A percentile compares a stretch with the other conserved stretches of the same genome.
Evolutionary conservation across 768 basidiomycete genomes (phyloP).

Genomic region (Tulasnella sp.): DNA sequence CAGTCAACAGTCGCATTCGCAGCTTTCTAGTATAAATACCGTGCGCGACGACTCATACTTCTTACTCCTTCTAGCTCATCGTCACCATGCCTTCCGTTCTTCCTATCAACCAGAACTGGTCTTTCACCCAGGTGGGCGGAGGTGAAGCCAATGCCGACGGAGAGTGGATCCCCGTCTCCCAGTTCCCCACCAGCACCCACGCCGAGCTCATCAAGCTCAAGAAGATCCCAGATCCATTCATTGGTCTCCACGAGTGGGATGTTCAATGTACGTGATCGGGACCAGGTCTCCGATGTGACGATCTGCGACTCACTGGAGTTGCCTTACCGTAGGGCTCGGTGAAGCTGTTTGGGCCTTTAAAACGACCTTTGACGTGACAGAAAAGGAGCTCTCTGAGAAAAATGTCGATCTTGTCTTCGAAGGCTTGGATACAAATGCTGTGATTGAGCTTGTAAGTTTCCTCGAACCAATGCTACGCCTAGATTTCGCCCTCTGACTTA

Average conservation of each 20-base stretch:
- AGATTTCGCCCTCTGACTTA: not conserved
- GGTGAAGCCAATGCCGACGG: constrained; percentile 44
- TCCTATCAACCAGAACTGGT: constrained; percentile 40
- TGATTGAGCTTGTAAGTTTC: constrained; percentile 49
- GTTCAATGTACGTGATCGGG: constrained; percentile 58
- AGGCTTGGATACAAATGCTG: constrained; percentile 81
- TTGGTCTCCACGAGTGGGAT: constrained; percentile 74
- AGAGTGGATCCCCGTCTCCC: constrained; percentile 54
- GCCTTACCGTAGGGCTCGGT: constrained; percentile 67
- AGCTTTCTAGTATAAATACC: not conserved
- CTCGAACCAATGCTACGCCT: not conserved
- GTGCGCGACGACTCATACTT: not conserved
- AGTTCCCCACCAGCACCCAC: constrained; percentile 78
- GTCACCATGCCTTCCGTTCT: constrained; percentile 16
- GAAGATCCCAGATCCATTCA: constrained; percentile 65
- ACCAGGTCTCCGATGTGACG: not conserved
- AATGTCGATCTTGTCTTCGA: constrained; percentile 76
- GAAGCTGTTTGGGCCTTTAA: constrained; percentile 80
- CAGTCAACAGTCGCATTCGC: not conserved
- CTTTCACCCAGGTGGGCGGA: constrained; percentile 55
- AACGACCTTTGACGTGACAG: constrained; percentile 43
- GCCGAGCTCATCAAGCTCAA: constrained; percentile 65
- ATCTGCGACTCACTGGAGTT: not conserved
- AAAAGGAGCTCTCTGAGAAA: constrained; percentile 33
- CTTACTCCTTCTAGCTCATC: not conserved